Conservation (phyloP, 257 asterid species). For the Primulina huaijiensis region DNA sequence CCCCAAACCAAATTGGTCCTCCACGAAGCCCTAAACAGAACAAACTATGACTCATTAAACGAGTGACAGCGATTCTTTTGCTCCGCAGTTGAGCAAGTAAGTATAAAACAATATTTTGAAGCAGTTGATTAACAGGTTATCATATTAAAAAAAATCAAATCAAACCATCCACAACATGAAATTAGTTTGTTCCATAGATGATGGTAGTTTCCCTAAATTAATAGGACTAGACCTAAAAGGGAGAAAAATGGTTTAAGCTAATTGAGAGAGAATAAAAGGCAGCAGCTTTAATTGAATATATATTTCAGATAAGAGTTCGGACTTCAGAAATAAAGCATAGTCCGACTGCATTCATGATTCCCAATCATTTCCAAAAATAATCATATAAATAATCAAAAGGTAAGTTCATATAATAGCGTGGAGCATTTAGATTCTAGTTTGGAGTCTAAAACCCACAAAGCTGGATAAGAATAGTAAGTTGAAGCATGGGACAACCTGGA, state of each 20-base stretch:
- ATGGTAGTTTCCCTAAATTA: not conserved
- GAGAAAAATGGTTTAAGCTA: not conserved
- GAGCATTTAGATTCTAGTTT: constrained; percentile 20
- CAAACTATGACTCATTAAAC: constrained; percentile 13
- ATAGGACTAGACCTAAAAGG: not conserved
- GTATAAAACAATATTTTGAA: constrained; percentile 8
- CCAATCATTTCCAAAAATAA: not conserved
- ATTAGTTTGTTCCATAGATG: not conserved
- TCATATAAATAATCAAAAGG: too few species aligned
- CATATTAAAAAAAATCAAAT: not conserved
- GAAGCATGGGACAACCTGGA: constrained; percentile 58
- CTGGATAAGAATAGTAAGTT: constrained; percentile 21
- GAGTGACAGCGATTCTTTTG: not conserved
- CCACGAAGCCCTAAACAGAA: constrained; percentile 54
- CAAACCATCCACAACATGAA: not conserved
- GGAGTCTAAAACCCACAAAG: constrained; percentile 14
- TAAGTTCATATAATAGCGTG: constrained; percentile 4
- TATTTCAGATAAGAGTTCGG: constrained; percentile 1
- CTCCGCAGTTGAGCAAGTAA: constrained; percentile 15
- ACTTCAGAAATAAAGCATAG: not conserved
- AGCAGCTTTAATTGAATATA: not conserved
- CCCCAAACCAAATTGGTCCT: constrained; percentile 97
- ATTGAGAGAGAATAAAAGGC: not conserved
- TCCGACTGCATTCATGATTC: not conserved
- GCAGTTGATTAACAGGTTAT: constrained; percentile 9